A percentile compares a stretch with the other conserved stretches of the same genome.
These are phyloP conservation scores for Penicillium sp. DNA, from an alignment of 2,329 filamentous ascomycete species.

Conservation along the genomic window DNA sequence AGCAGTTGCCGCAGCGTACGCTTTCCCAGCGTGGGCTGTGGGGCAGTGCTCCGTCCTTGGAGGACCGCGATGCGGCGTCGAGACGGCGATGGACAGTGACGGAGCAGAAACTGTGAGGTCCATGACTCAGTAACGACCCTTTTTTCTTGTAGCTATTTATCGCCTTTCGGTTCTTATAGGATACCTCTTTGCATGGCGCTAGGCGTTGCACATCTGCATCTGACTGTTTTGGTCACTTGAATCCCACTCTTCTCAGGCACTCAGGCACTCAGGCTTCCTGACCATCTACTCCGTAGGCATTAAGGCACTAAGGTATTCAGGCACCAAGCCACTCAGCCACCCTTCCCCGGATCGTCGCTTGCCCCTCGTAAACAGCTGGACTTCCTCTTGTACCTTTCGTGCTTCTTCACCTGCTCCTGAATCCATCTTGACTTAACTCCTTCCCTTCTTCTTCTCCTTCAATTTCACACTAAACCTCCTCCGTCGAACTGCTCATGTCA, in stretches of 20 bases:
- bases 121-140: not conserved
- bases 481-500: slow-evolving; percentile 26
- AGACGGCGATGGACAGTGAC: slow-evolving; percentile 44
- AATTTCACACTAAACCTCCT: not conserved
- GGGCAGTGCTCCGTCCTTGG: slow-evolving; percentile 34
- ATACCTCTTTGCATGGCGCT: slow-evolving; percentile 27
- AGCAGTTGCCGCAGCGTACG: slow-evolving; percentile 31
- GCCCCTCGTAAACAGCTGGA: slow-evolving; percentile 13
- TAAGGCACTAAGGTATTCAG: slow-evolving; percentile 7
- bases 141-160: not conserved
- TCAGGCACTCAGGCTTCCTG: slow-evolving; percentile 3
- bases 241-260: slow-evolving; percentile 8
- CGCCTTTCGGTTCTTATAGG: slow-evolving; percentile 2
- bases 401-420: not conserved
- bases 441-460: not conserved
- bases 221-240: not conserved
- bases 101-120: slow-evolving; percentile 30
- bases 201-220: slow-evolving; percentile 13
- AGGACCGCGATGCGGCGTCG: slow-evolving; percentile 29
- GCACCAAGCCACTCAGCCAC: not conserved
- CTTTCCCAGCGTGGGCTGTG: slow-evolving; percentile 41
- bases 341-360: slow-evolving; percentile 17
- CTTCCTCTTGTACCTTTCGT: not conserved
- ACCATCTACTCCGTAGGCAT: slow-evolving; percentile 3
- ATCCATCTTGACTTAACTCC: not conserved